Evolutionary conservation across 78 protist genomes (phyloP).

Genomic region (Emiliania huxleyi): DNA sequence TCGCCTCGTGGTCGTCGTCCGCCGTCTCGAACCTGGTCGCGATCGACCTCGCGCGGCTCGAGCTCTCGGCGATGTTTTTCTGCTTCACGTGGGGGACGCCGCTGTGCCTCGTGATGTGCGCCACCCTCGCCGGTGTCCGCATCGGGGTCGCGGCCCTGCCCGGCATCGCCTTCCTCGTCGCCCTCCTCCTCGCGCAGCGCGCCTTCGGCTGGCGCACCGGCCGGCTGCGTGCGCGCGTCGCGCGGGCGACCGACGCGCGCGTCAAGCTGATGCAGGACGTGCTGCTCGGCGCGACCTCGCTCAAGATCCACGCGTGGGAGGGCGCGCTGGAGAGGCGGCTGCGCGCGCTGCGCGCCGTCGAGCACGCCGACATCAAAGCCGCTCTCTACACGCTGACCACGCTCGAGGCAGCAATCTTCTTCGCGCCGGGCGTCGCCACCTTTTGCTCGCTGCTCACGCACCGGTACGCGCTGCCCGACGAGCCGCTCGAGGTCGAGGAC

Average conservation of each 20-base stretch:
- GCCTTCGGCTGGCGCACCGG: background rate
- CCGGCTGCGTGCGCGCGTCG: background rate
- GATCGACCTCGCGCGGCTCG: background rate
- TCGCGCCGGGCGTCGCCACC: constrained; percentile 32
- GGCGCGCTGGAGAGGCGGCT: background rate
- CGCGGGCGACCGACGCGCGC: background rate
- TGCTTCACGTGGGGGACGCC: background rate
- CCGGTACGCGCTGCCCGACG: background rate
- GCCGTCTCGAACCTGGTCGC: background rate
- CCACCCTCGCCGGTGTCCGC: background rate
- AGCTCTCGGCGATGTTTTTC: background rate
- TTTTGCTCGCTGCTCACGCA: background rate
- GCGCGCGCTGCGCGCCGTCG: constrained; percentile 18
- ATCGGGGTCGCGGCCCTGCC: background rate
- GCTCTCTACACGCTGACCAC: background rate
- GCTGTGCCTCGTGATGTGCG: background rate
- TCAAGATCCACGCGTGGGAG: constrained; percentile 67
- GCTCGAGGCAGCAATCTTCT: background rate
- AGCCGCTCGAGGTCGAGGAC: background rate
- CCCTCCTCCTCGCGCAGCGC: background rate
- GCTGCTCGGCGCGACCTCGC: constrained; percentile 28
- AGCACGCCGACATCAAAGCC: background rate
- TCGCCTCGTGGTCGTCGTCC: background rate
- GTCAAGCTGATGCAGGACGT: constrained; percentile 51
- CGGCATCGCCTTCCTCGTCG: background rate